These are phyloP conservation scores for Diaporthe eres DNA, from an alignment of 2,329 filamentous ascomycete genomes.

Conservation along the genomic window DNA sequence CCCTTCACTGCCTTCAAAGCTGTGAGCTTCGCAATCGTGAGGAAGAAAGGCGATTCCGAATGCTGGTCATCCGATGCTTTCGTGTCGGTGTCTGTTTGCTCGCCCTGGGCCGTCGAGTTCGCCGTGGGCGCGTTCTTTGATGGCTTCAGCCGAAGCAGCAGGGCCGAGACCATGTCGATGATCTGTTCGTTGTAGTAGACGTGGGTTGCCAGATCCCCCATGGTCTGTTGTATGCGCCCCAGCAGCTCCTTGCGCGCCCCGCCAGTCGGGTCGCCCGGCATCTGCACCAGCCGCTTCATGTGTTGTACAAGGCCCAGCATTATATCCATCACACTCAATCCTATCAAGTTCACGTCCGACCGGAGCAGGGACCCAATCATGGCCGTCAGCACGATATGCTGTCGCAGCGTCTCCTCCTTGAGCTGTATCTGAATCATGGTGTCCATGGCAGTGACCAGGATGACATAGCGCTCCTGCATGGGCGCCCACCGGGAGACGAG, in stretches of 20 bases:
- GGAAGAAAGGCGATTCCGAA: constrained; percentile 67
- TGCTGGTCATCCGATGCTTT: constrained; percentile 56
- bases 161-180: constrained; percentile 89
- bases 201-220: constrained; percentile 92
- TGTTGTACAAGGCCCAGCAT: constrained; percentile 88
- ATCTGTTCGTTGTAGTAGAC: constrained; percentile 98
- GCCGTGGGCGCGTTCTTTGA: constrained; percentile 57
- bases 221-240: constrained; percentile 81
- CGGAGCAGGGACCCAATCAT: constrained; percentile 87
- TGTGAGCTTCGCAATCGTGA: constrained; percentile 68
- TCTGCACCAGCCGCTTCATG: constrained; percentile 82
- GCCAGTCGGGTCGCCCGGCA: constrained; percentile 59
- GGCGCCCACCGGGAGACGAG: constrained; percentile 89
- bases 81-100: constrained; percentile 62
- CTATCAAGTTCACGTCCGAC: constrained; percentile 93
- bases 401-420: constrained; percentile 77
- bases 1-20: constrained; percentile 86
- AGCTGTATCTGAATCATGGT: constrained; percentile 77
- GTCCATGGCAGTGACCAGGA: constrained; percentile 87
- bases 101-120: constrained; percentile 59
- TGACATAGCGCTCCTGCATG: constrained; percentile 93
- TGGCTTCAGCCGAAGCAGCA: constrained; percentile 84
- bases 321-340: constrained; percentile 96
- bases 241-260: constrained; percentile 73
- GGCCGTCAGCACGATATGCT: constrained; percentile 81